These are phyloP conservation scores for Nannochloropsis salina DNA, from an alignment of 108 stramenopile species.

Conservation along the genomic window DNA sequence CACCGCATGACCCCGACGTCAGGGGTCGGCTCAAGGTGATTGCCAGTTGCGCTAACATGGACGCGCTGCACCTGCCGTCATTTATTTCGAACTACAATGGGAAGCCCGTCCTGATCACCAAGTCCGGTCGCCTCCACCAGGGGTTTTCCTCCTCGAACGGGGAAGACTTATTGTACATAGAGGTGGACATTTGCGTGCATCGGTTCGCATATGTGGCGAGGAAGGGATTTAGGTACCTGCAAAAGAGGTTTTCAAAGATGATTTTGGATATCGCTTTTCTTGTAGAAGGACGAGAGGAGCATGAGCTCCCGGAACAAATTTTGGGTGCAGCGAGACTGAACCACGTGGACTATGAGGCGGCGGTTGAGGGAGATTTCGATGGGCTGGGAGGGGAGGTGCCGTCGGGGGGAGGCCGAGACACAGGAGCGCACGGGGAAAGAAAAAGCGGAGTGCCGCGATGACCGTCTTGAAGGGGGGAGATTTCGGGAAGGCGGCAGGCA, in stretches of 20 bases:
- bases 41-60: not conserved
- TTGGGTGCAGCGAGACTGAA: not conserved
- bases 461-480: no score
- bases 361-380: not conserved
- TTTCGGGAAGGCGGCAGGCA: no score
- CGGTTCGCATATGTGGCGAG: not conserved
- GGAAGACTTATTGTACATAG: not conserved
- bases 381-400: not conserved
- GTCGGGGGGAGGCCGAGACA: not conserved
- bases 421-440: not conserved
- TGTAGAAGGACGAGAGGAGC: not conserved
- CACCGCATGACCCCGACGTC: not conserved
- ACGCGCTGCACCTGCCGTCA: not conserved
- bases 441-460: not conserved
- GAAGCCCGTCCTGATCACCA: conserved; percentile 2
- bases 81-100: conserved; percentile 12
- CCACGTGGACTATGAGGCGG: not conserved
- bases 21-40: conserved; percentile 4
- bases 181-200: not conserved
- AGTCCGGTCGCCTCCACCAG: not conserved
- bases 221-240: not conserved
- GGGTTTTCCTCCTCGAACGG: not conserved
- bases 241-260: not conserved
- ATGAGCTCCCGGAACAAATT: not conserved
- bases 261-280: not conserved